Base-by-base conservation (phyloP, 768 basidiomycete genomes). In the Russula olivacea region DNA sequence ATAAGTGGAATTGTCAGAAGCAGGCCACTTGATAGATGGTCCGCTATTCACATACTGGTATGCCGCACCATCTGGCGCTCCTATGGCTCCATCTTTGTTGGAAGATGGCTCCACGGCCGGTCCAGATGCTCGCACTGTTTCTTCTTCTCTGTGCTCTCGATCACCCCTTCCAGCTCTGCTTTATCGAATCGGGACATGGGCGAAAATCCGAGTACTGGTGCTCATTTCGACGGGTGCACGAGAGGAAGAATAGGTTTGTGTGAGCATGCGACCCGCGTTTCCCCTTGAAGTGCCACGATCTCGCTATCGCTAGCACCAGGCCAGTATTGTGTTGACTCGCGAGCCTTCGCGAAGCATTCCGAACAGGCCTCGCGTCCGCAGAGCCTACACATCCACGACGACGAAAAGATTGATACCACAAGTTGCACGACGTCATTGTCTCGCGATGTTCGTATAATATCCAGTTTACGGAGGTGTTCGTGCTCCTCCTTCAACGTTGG, bases 351-450 rank as follows among this genome's bases (percentile, higher is more conserved):
- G 69, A 83, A 90, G 71, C 95, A 97, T 63, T 91, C 89, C 1
- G 85, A 79, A 71, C 95, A 98, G 10, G 89, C 85, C 74, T 97
- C 95, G 11, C 91, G 84, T 5, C 92, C 95, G 72, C 95, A 98
- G 43, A 83, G 71, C n/a, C 88, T 81, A 72, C 93, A 96, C 83
- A 95, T 89, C 85, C 90, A 96, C 34, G 86, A 88, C 61, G 84
- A 86, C 7, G 89, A 88, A 74, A 96, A 96, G 61, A 96, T 85
- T 14, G 93, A 95, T 5, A 91, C 91, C 92, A 69, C 92, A 94
- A 28, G 89, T 91, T 21, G 87, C 88, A 55, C 92, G 53, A 90
- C 88, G 64, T 91, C 90, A 54, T 83, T 87, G 71, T 93, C 92
- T 61, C 89, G 79, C 15, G 86, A 84, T 50, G 91, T 79, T 53